phyloP scores from a whole-genome alignment of 2,329 filamentous ascomycete genomes.

The Didymella sp. region DNA sequence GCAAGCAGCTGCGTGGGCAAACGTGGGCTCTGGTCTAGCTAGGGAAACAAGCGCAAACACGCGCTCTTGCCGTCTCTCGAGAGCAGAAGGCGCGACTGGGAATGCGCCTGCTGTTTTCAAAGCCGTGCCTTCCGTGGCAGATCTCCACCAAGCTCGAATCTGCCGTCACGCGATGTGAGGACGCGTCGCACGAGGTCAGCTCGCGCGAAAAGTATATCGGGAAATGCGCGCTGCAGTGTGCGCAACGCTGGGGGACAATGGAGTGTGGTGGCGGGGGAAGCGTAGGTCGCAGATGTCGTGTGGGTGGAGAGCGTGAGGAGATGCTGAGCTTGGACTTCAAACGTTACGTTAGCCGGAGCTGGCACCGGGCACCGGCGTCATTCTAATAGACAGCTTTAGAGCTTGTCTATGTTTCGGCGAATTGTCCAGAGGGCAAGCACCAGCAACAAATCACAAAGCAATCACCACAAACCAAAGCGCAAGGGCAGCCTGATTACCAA shows the following conservation, averaged over 20 bases:
- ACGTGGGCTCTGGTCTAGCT: constrained; percentile 36
- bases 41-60: constrained; percentile 30
- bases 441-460: background rate
- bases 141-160: constrained; percentile 25
- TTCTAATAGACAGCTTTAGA: constrained; percentile 19
- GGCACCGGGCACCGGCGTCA: constrained; percentile 21
- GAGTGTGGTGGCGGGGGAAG: constrained; percentile 23
- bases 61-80: constrained; percentile 25
- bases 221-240: constrained; percentile 16
- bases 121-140: constrained; percentile 31
- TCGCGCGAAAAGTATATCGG: constrained; percentile 11
- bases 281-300: constrained; percentile 37
- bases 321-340: constrained; percentile 29
- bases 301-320: constrained; percentile 40
- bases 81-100: constrained; percentile 27
- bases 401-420: constrained; percentile 6
- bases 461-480: background rate
- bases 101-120: constrained; percentile 29
- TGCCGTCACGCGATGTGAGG: constrained; percentile 22
- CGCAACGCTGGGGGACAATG: constrained; percentile 21
- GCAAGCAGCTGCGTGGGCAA: constrained; percentile 31
- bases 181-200: constrained; percentile 16
- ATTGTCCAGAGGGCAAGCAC: constrained; percentile 4
- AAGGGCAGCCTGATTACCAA: background rate
- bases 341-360: constrained; percentile 10